Base-by-base conservation (phyloP, 192 early-diverging fungal genomes). In the Podila epigama region DNA sequence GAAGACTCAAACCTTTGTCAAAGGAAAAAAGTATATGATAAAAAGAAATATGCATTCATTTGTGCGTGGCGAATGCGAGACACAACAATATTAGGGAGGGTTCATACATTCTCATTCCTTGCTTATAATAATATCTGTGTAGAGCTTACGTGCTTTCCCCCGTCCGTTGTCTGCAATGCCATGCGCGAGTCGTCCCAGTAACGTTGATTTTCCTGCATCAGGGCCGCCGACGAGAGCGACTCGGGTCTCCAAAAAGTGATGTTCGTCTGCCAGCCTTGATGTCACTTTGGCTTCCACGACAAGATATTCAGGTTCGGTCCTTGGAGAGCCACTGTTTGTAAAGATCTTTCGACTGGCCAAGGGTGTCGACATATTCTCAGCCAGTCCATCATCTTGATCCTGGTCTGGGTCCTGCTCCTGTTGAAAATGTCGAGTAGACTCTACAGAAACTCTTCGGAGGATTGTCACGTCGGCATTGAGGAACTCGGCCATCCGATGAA, bases 91-190 rank as follows among this genome's bases (percentile, higher is more conserved):
- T n/a, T n/a, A n/a, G n/a, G n/a, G n/a, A n/a, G n/a, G n/a, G n/a
- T n/a, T n/a, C n/a, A n/a, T n/a, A n/a, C n/a, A n/a, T n/a, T n/a
- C n/a, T n/a, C n/a, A n/a, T n/a, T n/a, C n/a, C n/a, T n/a, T n/a
- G n/a, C n/a, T n/a, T n/a, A n/a, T n/a, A n/a, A 10, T 12, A 8
- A 7, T 62, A 5, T 13, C 15, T 37, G 4, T 11, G 61, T 58
- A 36, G 29, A 15, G 29, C 52, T 54, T 75, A 75, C 73, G 72
- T 6, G 94, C 88, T 64, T 91, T 91, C 39, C 96, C 96, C 31
- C 87, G 81, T 16, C 95, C 95, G 62, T 96, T 95, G 65, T 98
- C 96, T 2, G 83, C 79, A 32, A 94, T 91, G 22, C 89, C 89
- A 79, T 98, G 89, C 3, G 90, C 89, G 20, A 98, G 71, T 63